These are phyloP conservation scores for Euphorbia neoarborescens DNA, from an alignment of 441 rosid species.

Conservation along the genomic window DNA sequence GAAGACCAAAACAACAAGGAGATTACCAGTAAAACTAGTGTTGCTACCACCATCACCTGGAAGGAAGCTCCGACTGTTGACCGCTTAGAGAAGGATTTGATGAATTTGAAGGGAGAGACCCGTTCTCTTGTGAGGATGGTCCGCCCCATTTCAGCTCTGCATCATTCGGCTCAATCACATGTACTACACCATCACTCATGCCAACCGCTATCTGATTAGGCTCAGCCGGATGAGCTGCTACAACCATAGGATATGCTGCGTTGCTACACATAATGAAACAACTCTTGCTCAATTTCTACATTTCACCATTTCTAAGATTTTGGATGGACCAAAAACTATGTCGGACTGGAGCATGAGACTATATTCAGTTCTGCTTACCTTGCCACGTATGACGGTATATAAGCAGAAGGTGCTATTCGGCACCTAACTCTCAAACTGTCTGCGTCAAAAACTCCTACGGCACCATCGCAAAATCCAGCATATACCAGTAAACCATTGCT, in stretches of 20 bases:
- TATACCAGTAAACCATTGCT: constrained; percentile 42
- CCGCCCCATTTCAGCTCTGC: constrained; percentile 41
- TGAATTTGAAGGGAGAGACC: constrained; percentile 37
- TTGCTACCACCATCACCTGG: constrained; percentile 28
- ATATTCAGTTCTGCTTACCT: constrained; percentile 24
- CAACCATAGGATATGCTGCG: constrained; percentile 28
- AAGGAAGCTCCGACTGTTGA: constrained; percentile 37
- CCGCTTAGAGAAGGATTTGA: constrained; percentile 42
- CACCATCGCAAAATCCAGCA: constrained; percentile 51
- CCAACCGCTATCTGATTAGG: constrained; percentile 51
- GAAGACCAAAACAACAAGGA: constrained; percentile 1
- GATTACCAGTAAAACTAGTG: constrained; percentile 8
- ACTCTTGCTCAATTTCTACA: neutral
- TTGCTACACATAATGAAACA: constrained; percentile 16
- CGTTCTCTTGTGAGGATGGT: constrained; percentile 37
- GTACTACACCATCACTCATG: constrained; percentile 45
- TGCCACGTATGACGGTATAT: constrained; percentile 30
- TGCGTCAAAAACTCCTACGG: constrained; percentile 49
- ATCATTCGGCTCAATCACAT: constrained; percentile 45
- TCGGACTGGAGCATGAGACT: neutral
- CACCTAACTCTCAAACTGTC: constrained; percentile 42
- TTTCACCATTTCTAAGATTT: neutral
- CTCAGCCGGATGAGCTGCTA: constrained; percentile 50
- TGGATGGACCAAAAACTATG: neutral
- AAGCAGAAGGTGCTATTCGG: constrained; percentile 49